These are phyloP conservation scores for Liquidambar formosana DNA, from an alignment of 164 flowering plant species.

Conservation along the genomic window DNA sequence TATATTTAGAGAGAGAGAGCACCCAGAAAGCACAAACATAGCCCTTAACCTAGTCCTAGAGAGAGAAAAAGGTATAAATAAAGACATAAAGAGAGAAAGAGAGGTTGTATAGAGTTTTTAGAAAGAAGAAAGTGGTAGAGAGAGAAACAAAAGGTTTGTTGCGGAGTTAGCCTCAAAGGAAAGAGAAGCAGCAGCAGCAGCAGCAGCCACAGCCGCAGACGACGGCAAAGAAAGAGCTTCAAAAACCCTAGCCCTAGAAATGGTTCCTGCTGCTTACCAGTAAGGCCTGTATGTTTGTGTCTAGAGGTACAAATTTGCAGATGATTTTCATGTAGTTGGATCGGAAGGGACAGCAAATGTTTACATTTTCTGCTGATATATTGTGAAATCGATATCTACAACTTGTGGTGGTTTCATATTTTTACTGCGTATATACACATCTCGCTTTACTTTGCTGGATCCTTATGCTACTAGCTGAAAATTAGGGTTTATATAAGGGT, in stretches of 20 bases:
- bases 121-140: neutral
- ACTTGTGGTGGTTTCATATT: too few relatives aligned
- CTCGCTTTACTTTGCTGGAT: neutral
- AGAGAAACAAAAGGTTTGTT: neutral
- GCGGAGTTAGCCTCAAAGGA: neutral
- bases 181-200: neutral
- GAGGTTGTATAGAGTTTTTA: neutral
- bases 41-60: neutral
- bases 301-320: neutral
- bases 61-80: neutral
- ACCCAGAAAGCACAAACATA: neutral
- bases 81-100: neutral
- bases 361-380: neutral
- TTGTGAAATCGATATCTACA: conserved; percentile 4
- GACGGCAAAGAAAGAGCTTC: neutral
- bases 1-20: too few relatives aligned
- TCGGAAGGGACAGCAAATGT: neutral
- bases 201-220: too few relatives aligned
- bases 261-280: neutral
- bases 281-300: neutral
- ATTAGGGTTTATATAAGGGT: conserved; percentile 13
- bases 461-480: neutral
- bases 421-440: too few relatives aligned
- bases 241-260: conserved; percentile 24
- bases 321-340: neutral